Conservation (phyloP, 306 rosid species). For the Ormosia emarginata region DNA sequence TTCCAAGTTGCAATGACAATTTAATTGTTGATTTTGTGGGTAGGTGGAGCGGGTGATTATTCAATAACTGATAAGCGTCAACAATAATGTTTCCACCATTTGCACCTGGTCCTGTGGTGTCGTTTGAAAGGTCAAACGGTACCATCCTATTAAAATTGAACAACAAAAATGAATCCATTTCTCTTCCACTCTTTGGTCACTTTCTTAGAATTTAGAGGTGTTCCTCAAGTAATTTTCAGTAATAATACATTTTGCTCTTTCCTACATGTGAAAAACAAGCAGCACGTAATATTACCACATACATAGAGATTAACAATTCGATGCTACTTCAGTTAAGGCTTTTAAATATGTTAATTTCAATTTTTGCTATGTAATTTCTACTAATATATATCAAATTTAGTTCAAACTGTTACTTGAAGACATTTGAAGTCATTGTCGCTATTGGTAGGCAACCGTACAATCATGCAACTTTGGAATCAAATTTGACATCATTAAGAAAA, state of each 20-base stretch:
- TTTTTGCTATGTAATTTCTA: not conserved
- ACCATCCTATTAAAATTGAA: slow-evolving; percentile 14
- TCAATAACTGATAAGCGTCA: slow-evolving; percentile 22
- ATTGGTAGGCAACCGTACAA: slow-evolving; percentile 30
- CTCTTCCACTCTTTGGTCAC: not conserved
- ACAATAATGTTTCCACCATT: slow-evolving; percentile 11
- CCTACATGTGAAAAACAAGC: not conserved
- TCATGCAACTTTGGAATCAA: slow-evolving; percentile 38
- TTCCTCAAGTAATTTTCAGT: not conserved
- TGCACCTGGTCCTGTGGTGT: not conserved
- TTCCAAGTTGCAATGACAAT: slow-evolving; percentile 26
- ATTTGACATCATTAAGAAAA: slow-evolving; percentile 7
- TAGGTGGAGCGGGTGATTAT: slow-evolving; percentile 35
- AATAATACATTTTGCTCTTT: not conserved
- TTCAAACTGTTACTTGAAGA: not conserved
- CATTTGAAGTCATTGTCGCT: slow-evolving; percentile 16
- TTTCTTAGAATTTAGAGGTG: slow-evolving; percentile 20
- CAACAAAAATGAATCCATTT: not conserved
- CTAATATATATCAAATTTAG: not conserved
- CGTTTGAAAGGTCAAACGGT: slow-evolving; percentile 12
- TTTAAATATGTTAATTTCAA: not conserved
- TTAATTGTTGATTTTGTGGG: slow-evolving; percentile 30
- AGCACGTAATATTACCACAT: not conserved
- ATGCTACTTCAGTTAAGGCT: not conserved
- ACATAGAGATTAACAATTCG: not conserved